phyloP scores from a whole-genome alignment of 192 early-diverging fungal genomes.

The Entomortierella chlamydospora region DNA sequence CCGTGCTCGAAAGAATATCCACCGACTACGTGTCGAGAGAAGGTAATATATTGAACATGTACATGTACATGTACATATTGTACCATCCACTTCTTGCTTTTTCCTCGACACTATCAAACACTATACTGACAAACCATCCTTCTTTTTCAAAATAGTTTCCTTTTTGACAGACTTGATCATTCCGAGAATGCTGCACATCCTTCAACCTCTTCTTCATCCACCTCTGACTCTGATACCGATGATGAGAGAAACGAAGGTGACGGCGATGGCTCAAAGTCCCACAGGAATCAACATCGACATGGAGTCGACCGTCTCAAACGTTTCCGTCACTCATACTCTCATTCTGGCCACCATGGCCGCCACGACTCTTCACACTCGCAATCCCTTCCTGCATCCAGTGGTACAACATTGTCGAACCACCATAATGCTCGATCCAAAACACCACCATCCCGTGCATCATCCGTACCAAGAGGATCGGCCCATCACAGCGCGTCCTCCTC shows the following conservation, averaged over 20 bases:
- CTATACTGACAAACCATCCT: not conserved
- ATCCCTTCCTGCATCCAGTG: not conserved
- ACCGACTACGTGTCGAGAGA: slow-evolving; percentile 59
- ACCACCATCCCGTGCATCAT: slow-evolving; percentile 35
- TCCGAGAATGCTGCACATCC: slow-evolving; percentile 18
- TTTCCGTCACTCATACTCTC: slow-evolving; percentile 14
- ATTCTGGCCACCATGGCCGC: not conserved
- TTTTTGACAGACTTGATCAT: slow-evolving; percentile 52
- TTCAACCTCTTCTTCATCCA: slow-evolving; percentile 18
- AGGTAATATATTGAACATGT: too few relatives aligned
- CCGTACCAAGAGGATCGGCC: slow-evolving; percentile 9
- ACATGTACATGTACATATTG: too few relatives aligned
- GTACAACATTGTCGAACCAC: not conserved
- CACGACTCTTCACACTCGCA: slow-evolving; percentile 14
- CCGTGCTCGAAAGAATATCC: slow-evolving; percentile 57
- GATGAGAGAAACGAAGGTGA: slow-evolving; percentile 14
- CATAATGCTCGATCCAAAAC: slow-evolving; percentile 17
- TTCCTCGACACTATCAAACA: not conserved
- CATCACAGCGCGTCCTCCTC: slow-evolving; percentile 9
- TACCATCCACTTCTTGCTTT: too few relatives aligned
- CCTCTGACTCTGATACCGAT: slow-evolving; percentile 29
- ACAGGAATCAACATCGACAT: slow-evolving; percentile 5
- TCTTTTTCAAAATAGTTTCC: slow-evolving; percentile 25
- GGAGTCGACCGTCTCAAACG: slow-evolving; percentile 11
- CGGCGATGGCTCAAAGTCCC: slow-evolving; percentile 3